Base-by-base conservation (phyloP, 257 asterid species). In the Eucommia ulmoides region DNA sequence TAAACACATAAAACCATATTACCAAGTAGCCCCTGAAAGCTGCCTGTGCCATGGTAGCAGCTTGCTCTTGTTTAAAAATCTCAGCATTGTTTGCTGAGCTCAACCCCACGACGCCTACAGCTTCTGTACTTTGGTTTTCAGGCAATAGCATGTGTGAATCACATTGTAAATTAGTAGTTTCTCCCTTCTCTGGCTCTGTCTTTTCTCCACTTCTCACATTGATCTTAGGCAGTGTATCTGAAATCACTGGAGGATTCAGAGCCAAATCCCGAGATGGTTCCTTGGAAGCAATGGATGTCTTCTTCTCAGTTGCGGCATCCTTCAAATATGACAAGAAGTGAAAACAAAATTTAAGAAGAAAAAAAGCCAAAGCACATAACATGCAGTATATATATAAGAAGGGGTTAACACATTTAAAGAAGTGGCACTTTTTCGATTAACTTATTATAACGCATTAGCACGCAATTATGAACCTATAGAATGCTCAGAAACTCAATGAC, bases 141-240 rank as follows among this genome's bases (percentile, higher is more conserved):
- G 78, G 62, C 54, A 59, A 56, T 38, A 61, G 63, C 57, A 45
- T 58, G 65, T 45, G 60, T 51, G 53, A 21, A 35, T 63, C 86
- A 61, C 66, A 49, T 51, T 62, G 79, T 56, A 69, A 29, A 41
- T 59, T n/a, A n/a, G n/a, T n/a, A n/a, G n/a, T n/a, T n/a, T n/a
- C n/a, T n/a, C n/a, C n/a, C n/a, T n/a, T n/a, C n/a, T n/a, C n/a
- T n/a, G n/a, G n/a, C n/a, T n/a, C n/a, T n/a, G n/a, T n/a, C n/a
- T n/a, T n/a, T n/a, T n/a, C n/a, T n/a, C n/a, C n/a, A n/a, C n/a
- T n/a, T n/a, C n/a, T n/a, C n/a, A n/a, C n/a, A n/a, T n/a, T n/a
- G n/a, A n/a, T n/a, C n/a, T n/a, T n/a, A n/a, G n/a, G n/a, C n/a
- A n/a, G n/a, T n/a, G n/a, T n/a, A n/a, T n/a, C n/a, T n/a, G n/a